Conservation (phyloP, 139 green algal species). For the Chlorella sorokiniana region DNA sequence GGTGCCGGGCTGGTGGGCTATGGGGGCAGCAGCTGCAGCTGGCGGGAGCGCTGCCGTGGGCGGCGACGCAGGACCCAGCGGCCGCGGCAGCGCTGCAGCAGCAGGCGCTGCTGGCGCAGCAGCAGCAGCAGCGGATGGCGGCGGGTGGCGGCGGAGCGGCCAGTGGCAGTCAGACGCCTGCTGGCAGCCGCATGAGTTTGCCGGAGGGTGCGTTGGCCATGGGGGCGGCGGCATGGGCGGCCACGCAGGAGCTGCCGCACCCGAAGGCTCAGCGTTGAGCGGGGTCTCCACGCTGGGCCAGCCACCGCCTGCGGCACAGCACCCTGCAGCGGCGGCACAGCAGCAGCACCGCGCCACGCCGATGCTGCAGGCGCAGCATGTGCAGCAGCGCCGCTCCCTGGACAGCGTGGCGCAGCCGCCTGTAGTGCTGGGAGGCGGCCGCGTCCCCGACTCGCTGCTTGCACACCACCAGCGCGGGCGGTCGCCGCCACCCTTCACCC, state of each 20-base stretch:
- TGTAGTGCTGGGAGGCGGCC: background rate
- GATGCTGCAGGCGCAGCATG: conserved; percentile 12
- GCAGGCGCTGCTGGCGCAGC: background rate
- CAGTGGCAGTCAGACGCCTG: background rate
- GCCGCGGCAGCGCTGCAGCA: background rate
- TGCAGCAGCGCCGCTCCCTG: conserved; percentile 25
- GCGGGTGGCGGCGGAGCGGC: background rate
- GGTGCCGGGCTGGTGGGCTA: background rate
- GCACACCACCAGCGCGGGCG: background rate
- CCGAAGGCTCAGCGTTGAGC: conserved; percentile 7
- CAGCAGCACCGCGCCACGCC: conserved; percentile 1
- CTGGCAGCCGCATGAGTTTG: background rate
- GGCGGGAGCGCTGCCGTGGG: background rate
- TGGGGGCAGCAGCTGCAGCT: background rate
- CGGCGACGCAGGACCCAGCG: background rate
- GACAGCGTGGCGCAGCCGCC: conserved; percentile 16
- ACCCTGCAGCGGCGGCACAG: too few relatives aligned
- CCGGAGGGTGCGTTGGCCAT: background rate
- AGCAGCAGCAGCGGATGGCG: background rate
- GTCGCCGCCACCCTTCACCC: too few relatives aligned
- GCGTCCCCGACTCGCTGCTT: background rate
- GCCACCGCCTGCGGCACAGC: conserved; percentile 13
- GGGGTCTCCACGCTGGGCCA: conserved; percentile 24
- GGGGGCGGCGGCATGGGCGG: background rate
- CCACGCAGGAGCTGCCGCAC: background rate